Evolutionary conservation across 805 yeast species (phyloP).

Genomic region (Kazachstania africana): DNA sequence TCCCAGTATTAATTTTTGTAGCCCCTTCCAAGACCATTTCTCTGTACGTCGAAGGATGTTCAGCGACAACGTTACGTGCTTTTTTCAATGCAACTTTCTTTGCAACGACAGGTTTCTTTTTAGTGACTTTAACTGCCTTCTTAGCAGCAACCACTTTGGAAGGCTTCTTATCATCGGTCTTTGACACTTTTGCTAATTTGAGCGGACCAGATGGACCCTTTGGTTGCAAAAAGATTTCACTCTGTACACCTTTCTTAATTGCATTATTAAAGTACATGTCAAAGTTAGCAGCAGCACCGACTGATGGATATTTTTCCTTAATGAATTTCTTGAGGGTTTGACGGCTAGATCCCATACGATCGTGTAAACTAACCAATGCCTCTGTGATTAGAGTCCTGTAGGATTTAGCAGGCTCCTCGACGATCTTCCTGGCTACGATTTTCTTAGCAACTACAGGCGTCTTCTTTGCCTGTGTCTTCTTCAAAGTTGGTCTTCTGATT

Average conservation of each 20-base stretch:
- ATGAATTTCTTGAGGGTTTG: constrained; percentile 81
- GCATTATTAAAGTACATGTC: constrained; percentile 71
- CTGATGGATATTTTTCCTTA: constrained; percentile 38
- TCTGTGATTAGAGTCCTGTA: constrained; percentile 31
- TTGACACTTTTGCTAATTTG: constrained; percentile 34
- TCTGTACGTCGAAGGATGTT: constrained; percentile 13
- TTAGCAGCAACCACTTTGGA: constrained; percentile 20
- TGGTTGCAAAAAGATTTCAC: constrained; percentile 70
- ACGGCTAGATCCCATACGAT: constrained; percentile 70
- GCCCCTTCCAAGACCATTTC: constrained; percentile 44
- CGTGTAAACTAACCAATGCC: constrained; percentile 54
- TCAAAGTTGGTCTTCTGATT: neutral
- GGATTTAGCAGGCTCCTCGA: too few species aligned
- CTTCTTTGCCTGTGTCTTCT: constrained; percentile 3
- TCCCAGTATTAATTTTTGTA: constrained; percentile 61
- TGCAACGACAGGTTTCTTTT: constrained; percentile 18
- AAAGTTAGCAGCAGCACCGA: constrained; percentile 49
- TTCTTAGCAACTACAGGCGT: constrained; percentile 1
- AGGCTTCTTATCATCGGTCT: constrained; percentile 7
- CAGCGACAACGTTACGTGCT: constrained; percentile 2
- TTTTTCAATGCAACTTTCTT: constrained; percentile 3
- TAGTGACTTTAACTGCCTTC: constrained; percentile 9
- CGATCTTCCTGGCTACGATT: constrained; percentile 1
- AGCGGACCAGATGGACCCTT: constrained; percentile 86
- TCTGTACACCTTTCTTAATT: constrained; percentile 65